A percentile compares a stretch with the other conserved stretches of the same genome.
Evolutionary conservation across 371 early-diverging fungal genomes (phyloP).

Genomic region (Lichtheimia ramosa): DNA sequence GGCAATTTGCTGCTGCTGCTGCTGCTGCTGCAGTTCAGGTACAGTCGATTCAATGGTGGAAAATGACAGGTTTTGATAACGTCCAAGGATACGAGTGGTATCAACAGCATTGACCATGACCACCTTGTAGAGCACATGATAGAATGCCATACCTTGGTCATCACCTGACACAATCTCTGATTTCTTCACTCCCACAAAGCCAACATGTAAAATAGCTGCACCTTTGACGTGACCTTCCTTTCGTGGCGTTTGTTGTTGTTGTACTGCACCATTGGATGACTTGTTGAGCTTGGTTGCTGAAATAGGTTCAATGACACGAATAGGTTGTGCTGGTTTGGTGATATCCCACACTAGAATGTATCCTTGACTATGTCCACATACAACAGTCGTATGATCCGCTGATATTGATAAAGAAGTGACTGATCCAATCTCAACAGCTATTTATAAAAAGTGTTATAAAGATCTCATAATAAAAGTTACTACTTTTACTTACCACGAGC

Average conservation of each 20-base stretch:
- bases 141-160: slow-evolving; percentile 76
- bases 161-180: slow-evolving; percentile 74
- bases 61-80: slow-evolving; percentile 54
- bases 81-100: slow-evolving; percentile 68
- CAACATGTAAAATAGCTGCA: slow-evolving; percentile 68
- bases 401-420: slow-evolving; percentile 76
- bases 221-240: slow-evolving; percentile 74
- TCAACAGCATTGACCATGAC: slow-evolving; percentile 70
- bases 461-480: too few relatives aligned
- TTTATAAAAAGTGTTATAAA: not conserved
- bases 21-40: not conserved
- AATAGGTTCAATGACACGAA: slow-evolving; percentile 57
- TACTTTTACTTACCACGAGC: slow-evolving; percentile 36
- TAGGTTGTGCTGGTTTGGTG: slow-evolving; percentile 45
- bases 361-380: slow-evolving; percentile 74
- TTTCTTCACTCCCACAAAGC: slow-evolving; percentile 67
- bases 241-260: slow-evolving; percentile 34
- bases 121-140: slow-evolving; percentile 68
- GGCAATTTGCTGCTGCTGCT: slow-evolving; percentile 3
- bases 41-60: slow-evolving; percentile 1
- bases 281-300: slow-evolving; percentile 32
- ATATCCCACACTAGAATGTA: slow-evolving; percentile 76
- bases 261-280: slow-evolving; percentile 19
- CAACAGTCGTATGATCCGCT: slow-evolving; percentile 66
- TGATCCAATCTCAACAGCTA: slow-evolving; percentile 65